Conservation (phyloP, 352 stramenopile species). For the Phytophthora fragariae region DNA sequence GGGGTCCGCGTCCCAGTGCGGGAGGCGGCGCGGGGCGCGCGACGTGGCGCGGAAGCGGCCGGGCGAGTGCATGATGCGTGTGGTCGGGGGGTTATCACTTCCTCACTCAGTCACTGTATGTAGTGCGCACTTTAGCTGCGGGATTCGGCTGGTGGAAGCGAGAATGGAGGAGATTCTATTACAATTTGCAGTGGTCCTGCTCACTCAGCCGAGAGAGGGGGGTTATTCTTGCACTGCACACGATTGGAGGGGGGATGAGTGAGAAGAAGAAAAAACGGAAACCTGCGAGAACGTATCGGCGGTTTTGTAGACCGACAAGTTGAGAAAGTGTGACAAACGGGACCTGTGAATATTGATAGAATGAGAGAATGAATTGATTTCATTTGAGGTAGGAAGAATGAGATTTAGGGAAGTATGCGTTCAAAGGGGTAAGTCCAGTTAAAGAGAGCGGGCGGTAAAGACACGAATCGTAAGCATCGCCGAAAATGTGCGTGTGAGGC, state of each 20-base stretch:
- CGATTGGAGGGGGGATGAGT: background rate
- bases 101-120: too few relatives aligned
- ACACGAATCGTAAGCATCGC: background rate
- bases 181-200: background rate
- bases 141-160: background rate
- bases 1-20: constrained; percentile 23
- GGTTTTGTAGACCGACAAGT: background rate
- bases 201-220: constrained; percentile 14
- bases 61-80: constrained; percentile 26
- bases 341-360: background rate
- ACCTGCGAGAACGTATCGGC: background rate
- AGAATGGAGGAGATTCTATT: background rate
- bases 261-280: background rate
- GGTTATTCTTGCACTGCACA: constrained; percentile 25
- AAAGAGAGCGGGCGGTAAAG: background rate
- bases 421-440: background rate
- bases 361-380: background rate
- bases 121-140: constrained; percentile 3
- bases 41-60: constrained; percentile 23
- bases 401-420: background rate
- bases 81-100: background rate
- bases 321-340: too few relatives aligned
- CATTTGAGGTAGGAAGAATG: background rate
- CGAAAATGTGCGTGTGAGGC: background rate
- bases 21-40: constrained; percentile 3